phyloP scores from a whole-genome alignment of 768 basidiomycete genomes.

The Gloeostereum incarnatum region DNA sequence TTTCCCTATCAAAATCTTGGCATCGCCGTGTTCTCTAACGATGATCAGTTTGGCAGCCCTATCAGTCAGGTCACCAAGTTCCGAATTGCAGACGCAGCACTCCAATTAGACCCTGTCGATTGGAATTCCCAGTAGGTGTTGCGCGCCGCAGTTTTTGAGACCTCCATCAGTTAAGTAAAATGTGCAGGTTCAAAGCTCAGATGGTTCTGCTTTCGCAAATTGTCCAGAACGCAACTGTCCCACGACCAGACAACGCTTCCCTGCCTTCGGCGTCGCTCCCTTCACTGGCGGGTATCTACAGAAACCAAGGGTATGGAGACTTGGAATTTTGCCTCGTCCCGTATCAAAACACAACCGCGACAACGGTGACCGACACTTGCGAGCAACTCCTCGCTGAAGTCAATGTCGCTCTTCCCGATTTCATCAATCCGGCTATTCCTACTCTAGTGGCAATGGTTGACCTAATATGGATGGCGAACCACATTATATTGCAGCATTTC shows the following conservation, averaged over 20 bases:
- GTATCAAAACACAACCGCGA: not conserved
- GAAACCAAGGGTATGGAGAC: constrained; percentile 7
- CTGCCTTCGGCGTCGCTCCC: constrained; percentile 5
- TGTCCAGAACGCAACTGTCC: not conserved
- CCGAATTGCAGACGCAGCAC: constrained; percentile 12
- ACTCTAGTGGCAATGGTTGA: constrained; percentile 10
- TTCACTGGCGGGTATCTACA: constrained; percentile 4
- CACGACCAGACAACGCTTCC: constrained; percentile 5
- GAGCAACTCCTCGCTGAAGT: constrained; percentile 6
- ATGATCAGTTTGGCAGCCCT: constrained; percentile 8
- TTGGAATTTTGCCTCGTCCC: constrained; percentile 6
- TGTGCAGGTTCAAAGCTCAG: constrained; percentile 1
- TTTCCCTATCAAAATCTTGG: constrained; percentile 13
- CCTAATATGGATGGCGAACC: constrained; percentile 7
- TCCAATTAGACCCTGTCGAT: constrained; percentile 13
- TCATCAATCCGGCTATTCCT: constrained; percentile 8
- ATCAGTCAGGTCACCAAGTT: constrained; percentile 11
- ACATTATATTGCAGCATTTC: constrained; percentile 13
- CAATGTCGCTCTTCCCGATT: constrained; percentile 9
- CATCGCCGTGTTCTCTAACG: constrained; percentile 13
- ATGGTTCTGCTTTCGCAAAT: not conserved
- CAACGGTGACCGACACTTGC: constrained; percentile 5
- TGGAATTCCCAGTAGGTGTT: constrained; percentile 8
- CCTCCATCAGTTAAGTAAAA: not conserved
- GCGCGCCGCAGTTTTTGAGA: not conserved